Percentiles rank a stretch among this genome's conserved stretches.
Conservation (phyloP, 129 eudicot species). For the Pseudognaphalium luteoalbum region DNA sequence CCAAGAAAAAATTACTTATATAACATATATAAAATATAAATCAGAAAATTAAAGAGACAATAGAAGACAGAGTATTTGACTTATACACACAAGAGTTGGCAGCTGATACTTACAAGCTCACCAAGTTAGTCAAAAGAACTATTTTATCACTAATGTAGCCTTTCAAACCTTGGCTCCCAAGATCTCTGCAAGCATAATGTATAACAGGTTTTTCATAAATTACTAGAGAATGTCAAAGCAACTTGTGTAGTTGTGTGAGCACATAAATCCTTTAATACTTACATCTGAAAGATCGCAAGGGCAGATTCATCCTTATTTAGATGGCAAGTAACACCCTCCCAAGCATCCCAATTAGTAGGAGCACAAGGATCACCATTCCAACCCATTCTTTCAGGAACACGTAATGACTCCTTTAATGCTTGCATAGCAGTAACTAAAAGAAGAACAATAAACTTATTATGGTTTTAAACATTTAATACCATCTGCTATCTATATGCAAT, state of each 20-base stretch:
- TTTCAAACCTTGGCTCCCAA: conserved; percentile 94
- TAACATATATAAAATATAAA: conserved; percentile 12
- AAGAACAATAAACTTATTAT: conserved; percentile 12
- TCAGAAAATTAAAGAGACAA: conserved; percentile 10
- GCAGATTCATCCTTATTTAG: conserved; percentile 51
- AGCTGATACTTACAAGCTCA: conserved; percentile 91
- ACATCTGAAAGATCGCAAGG: conserved; percentile 75
- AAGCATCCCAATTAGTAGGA: conserved; percentile 97
- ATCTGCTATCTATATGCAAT: neutral
- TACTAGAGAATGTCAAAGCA: neutral
- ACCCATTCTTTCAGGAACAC: conserved; percentile 94
- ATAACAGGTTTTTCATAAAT: neutral
- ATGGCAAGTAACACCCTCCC: conserved; percentile 96
- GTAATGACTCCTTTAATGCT: conserved; percentile 80
- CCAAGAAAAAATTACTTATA: conserved; percentile 7
- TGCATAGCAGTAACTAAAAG: conserved; percentile 73
- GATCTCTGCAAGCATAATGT: conserved; percentile 61
- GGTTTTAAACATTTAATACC: neutral
- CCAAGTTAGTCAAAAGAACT: conserved; percentile 73
- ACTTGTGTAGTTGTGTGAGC: conserved; percentile 4
- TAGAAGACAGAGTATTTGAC: neutral
- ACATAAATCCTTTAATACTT: conserved; percentile 17
- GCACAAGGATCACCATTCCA: conserved; percentile 99
- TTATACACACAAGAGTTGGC: conserved; percentile 13
- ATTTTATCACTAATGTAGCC: conserved; percentile 87